These are phyloP conservation scores for Salix viminalis DNA, from an alignment of 345 rosid species.

Conservation along the genomic window DNA sequence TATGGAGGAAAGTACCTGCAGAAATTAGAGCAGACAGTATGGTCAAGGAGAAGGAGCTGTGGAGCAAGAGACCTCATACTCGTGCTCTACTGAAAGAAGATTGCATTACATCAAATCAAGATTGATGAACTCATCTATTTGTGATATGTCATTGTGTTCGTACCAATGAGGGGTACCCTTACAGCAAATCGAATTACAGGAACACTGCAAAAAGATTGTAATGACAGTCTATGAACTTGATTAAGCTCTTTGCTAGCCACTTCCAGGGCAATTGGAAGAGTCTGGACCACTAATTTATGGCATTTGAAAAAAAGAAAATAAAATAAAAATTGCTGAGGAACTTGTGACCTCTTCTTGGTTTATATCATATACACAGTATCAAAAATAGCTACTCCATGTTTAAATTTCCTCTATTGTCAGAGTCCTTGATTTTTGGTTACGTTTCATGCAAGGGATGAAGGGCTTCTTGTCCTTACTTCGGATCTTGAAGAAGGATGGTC, in stretches of 20 bases:
- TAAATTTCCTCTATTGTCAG: not conserved
- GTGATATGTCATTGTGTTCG: not conserved
- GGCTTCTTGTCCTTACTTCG: not conserved
- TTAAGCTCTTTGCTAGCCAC: not conserved
- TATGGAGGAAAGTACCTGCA: too few species aligned
- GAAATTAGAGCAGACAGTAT: too few species aligned
- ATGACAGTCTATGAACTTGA: not conserved
- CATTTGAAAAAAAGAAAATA: not conserved
- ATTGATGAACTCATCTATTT: not conserved
- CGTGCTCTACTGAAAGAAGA: not conserved
- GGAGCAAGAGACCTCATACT: not conserved
- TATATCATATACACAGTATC: not conserved
- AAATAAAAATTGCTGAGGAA: not conserved
- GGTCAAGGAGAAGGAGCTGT: not conserved
- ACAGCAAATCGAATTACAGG: not conserved
- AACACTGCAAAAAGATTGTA: not conserved
- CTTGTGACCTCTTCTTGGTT: not conserved
- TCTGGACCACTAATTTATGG: not conserved
- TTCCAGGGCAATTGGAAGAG: not conserved
- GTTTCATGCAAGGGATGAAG: not conserved
- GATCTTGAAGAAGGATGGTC: not conserved
- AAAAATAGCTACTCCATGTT: not conserved
- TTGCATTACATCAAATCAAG: not conserved
- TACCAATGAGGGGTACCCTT: not conserved
- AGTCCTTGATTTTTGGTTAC: not conserved